Percentiles rank a stretch among this genome's conserved stretches.
Conservation (phyloP, 2,329 filamentous ascomycete species). For the Arthrocladium fulminans region DNA sequence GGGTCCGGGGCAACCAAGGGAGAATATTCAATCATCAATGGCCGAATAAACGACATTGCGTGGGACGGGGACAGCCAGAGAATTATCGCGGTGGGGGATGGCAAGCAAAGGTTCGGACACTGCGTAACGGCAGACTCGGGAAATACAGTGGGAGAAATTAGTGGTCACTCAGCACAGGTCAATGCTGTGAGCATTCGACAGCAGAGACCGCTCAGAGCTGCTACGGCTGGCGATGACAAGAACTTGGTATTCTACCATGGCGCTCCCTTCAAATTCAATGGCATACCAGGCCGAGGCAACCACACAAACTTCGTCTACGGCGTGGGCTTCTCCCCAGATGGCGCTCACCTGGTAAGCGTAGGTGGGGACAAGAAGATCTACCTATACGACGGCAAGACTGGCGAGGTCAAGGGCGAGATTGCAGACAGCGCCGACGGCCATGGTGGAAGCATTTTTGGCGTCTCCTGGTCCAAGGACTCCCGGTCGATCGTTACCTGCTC, state of each 20-base stretch:
- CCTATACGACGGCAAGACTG: constrained; percentile 93
- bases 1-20: constrained; percentile 69
- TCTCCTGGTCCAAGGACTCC: constrained; percentile 83
- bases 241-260: constrained; percentile 88
- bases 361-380: constrained; percentile 90
- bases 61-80: constrained; percentile 97
- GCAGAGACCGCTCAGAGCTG: constrained; percentile 81
- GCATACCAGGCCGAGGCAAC: constrained; percentile 54
- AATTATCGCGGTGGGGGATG: constrained; percentile 91
- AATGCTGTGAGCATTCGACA: constrained; percentile 85
- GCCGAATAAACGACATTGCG: constrained; percentile 88
- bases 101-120: constrained; percentile 84
- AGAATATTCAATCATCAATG: constrained; percentile 89
- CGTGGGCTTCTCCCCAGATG: constrained; percentile 83
- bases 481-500: constrained; percentile 82
- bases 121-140: constrained; percentile 93
- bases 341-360: constrained; percentile 70
- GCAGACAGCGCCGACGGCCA: constrained; percentile 65
- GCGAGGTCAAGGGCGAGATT: constrained; percentile 68
- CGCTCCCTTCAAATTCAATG: constrained; percentile 92
- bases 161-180: constrained; percentile 80
- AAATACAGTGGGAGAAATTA: constrained; percentile 90
- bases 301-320: constrained; percentile 87
- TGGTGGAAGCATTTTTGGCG: constrained; percentile 82
- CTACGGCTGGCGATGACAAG: constrained; percentile 83